Conservation (phyloP, 345 rosid genomes). For the Camelina hispida region DNA sequence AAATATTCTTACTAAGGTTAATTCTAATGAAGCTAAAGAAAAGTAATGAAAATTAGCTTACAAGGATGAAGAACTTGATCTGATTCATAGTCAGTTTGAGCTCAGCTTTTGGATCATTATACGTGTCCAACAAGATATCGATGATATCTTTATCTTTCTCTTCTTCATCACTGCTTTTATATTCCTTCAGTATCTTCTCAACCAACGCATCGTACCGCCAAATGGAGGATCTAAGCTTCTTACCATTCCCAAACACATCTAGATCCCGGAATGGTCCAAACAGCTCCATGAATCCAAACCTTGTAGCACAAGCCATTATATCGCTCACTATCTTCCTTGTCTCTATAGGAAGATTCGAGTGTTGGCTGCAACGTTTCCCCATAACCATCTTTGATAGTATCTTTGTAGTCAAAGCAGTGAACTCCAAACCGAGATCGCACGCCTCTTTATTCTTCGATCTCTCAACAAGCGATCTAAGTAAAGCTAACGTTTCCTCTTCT, state of each 20-base stretch:
- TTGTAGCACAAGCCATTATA: conserved; percentile 58
- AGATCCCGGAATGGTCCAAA: conserved; percentile 60
- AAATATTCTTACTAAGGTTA: neutral
- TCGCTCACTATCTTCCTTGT: conserved; percentile 54
- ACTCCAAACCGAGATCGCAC: conserved; percentile 57
- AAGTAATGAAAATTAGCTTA: conserved; percentile 31
- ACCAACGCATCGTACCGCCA: conserved; percentile 51
- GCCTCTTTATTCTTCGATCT: conserved; percentile 44
- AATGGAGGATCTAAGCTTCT: conserved; percentile 53
- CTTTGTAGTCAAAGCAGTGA: conserved; percentile 55
- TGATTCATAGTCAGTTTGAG: conserved; percentile 61
- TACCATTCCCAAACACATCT: conserved; percentile 61
- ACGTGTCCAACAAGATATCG: conserved; percentile 66
- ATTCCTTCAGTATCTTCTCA: conserved; percentile 58
- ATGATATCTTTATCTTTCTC: conserved; percentile 57
- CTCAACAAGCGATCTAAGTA: conserved; percentile 46
- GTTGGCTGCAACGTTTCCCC: conserved; percentile 53
- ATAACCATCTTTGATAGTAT: conserved; percentile 61
- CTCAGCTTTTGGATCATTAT: conserved; percentile 54
- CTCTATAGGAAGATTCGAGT: conserved; percentile 47
- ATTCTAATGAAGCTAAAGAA: neutral
- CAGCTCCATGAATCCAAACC: conserved; percentile 56
- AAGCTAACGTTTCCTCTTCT: conserved; percentile 54
- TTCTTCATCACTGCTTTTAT: conserved; percentile 39
- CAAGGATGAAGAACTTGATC: conserved; percentile 70